These are phyloP conservation scores for Novymonas esmeraldas DNA, from an alignment of 208 protist species.

Conservation along the genomic window DNA sequence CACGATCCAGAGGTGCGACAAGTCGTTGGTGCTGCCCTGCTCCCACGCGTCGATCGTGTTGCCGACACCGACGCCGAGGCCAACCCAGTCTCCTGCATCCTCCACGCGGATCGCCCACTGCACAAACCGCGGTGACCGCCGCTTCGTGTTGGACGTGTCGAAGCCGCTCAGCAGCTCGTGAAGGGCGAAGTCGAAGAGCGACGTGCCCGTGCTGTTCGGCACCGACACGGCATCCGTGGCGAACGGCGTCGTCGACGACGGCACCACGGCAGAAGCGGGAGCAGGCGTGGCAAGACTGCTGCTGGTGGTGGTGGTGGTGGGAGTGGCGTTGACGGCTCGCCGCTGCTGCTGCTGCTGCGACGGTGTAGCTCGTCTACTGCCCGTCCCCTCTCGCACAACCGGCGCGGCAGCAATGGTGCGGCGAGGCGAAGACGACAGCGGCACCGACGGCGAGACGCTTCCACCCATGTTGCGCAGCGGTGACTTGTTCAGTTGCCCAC, in stretches of 20 bases:
- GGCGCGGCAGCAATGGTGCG: neutral
- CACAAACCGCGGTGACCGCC: slow-evolving; percentile 25
- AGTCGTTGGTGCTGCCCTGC: slow-evolving; percentile 55
- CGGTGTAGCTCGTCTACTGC: too few species aligned
- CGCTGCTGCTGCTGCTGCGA: too few species aligned
- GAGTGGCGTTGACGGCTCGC: too few species aligned
- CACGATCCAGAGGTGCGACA: slow-evolving; percentile 87
- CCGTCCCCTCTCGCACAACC: slow-evolving; percentile 9
- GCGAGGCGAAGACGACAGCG: too few species aligned
- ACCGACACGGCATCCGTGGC: slow-evolving; percentile 35
- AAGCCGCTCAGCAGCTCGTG: slow-evolving; percentile 50
- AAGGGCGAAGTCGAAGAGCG: slow-evolving; percentile 69
- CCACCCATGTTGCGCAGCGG: neutral
- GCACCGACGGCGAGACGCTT: too few species aligned
- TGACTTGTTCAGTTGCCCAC: neutral
- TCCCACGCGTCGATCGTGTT: slow-evolving; percentile 60
- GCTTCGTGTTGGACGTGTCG: slow-evolving; percentile 27
- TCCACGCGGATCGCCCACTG: slow-evolving; percentile 78
- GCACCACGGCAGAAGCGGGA: slow-evolving; percentile 3
- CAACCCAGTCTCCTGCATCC: slow-evolving; percentile 86
- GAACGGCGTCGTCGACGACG: slow-evolving; percentile 8
- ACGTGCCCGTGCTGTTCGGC: slow-evolving; percentile 74
- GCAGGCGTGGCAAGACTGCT: too few species aligned
- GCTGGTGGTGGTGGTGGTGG: too few species aligned
- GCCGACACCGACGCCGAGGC: slow-evolving; percentile 86